These are phyloP conservation scores for Xylariaceae sp. DNA, from an alignment of 2,329 filamentous ascomycete species.

Conservation along the genomic window DNA sequence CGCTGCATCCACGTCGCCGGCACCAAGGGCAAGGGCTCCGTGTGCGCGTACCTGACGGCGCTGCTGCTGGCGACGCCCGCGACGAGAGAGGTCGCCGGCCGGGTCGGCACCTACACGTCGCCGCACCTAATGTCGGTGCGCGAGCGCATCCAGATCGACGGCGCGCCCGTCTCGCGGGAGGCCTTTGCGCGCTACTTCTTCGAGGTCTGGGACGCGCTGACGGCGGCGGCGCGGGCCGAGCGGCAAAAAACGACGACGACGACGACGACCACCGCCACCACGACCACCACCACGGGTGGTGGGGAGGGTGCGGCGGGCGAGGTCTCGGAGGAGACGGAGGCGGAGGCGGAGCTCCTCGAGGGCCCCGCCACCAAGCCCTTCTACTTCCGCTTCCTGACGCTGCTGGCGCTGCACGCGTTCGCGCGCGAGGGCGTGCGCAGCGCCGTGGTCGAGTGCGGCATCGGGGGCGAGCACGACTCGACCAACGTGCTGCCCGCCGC, in stretches of 20 bases:
- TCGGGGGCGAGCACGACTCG: constrained; percentile 87
- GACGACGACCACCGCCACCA: too few relatives aligned
- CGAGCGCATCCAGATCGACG: constrained; percentile 78
- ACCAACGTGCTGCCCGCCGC: constrained; percentile 69
- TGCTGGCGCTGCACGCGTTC: constrained; percentile 83
- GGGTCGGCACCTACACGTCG: constrained; percentile 73
- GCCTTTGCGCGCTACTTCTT: constrained; percentile 74
- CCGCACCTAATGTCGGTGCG: constrained; percentile 78
- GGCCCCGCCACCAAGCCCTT: constrained; percentile 67
- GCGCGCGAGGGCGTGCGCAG: constrained; percentile 65
- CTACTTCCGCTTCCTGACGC: constrained; percentile 86
- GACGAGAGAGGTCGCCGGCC: constrained; percentile 21
- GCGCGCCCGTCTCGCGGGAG: constrained; percentile 58
- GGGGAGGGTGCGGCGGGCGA: constrained; percentile 10
- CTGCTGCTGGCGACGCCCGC: constrained; percentile 59
- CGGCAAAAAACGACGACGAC: too few relatives aligned
- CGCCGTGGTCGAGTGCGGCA: constrained; percentile 86
- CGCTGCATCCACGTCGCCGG: constrained; percentile 74
- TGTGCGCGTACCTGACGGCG: constrained; percentile 73
- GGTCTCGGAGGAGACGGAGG: constrained; percentile 24
- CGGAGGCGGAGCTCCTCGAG: constrained; percentile 42
- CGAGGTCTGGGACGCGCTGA: constrained; percentile 66
- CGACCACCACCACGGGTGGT: too few relatives aligned
- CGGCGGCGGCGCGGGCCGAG: constrained; percentile 27
- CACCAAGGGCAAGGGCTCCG: constrained; percentile 91